Conservation (phyloP, 345 rosid genomes). For the Pugionium cornutum region DNA sequence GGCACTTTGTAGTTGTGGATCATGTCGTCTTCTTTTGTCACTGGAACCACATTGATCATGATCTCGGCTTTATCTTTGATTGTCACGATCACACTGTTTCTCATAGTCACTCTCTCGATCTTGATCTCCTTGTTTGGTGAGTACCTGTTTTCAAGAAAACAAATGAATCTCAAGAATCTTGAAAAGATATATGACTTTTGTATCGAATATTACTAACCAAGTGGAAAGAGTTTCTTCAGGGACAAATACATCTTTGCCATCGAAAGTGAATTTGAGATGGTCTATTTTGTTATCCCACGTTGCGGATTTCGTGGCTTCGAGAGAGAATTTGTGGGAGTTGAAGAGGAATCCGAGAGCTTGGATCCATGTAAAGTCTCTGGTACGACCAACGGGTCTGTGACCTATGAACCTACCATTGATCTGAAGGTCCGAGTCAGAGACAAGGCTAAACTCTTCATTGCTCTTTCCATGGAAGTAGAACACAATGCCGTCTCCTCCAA, state of each 20-base stretch:
- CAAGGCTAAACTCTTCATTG: conserved; percentile 50
- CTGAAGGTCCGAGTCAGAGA: conserved; percentile 50
- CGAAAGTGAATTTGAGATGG: conserved; percentile 54
- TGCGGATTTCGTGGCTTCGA: conserved; percentile 52
- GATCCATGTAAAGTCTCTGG: conserved; percentile 58
- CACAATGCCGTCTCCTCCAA: conserved; percentile 53
- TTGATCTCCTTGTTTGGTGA: conserved; percentile 43
- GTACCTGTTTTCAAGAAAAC: conserved; percentile 3
- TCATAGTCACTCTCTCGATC: conserved; percentile 50
- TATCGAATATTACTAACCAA: conserved; percentile 34
- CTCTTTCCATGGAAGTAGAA: conserved; percentile 57
- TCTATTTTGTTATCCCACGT: conserved; percentile 53
- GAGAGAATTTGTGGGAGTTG: conserved; percentile 48
- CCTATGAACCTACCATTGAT: conserved; percentile 54
- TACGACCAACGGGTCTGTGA: conserved; percentile 44
- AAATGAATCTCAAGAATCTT: background rate
- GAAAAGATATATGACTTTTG: too few species aligned
- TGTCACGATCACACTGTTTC: conserved; percentile 48
- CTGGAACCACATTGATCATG: conserved; percentile 56
- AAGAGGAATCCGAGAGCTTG: conserved; percentile 50
- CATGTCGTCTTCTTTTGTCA: conserved; percentile 59
- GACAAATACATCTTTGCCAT: conserved; percentile 46
- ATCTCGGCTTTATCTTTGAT: conserved; percentile 50
- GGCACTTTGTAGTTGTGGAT: conserved; percentile 58
- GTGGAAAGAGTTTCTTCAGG: conserved; percentile 48